A percentile compares a stretch with the other conserved stretches of the same genome.
These are phyloP conservation scores for Globisporangium radiosum DNA, from an alignment of 352 stramenopile genomes.

Conservation along the genomic window DNA sequence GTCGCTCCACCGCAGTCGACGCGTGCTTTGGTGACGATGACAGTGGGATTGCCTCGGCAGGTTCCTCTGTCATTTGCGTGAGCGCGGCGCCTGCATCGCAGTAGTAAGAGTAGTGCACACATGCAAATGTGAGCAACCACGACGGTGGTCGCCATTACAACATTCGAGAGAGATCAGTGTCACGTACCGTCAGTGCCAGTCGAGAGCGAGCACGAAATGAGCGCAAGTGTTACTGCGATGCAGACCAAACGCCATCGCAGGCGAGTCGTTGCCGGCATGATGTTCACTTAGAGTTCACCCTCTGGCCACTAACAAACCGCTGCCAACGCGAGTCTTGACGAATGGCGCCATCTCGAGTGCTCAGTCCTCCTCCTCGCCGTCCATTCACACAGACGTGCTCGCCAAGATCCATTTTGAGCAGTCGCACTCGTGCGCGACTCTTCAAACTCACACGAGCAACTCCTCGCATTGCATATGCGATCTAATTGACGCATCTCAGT, in stretches of 20 bases:
- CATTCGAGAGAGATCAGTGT: no score
- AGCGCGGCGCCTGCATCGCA: neutral
- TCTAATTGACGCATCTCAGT: no score
- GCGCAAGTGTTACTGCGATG: conserved; percentile 6
- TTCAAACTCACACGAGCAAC: no score
- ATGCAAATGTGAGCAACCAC: neutral
- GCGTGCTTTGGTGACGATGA: neutral
- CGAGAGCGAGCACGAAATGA: conserved; percentile 1
- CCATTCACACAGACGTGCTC: no score
- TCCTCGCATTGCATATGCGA: no score
- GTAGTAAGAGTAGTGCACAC: neutral
- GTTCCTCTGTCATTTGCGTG: conserved; percentile 1
- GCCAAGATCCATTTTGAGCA: no score
- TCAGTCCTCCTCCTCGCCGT: no score
- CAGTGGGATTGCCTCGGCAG: neutral
- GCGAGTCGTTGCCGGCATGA: neutral
- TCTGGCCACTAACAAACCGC: neutral
- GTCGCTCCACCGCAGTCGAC: neutral
- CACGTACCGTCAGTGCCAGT: neutral
- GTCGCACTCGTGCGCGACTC: no score
- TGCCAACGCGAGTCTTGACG: neutral
- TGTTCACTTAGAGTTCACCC: neutral
- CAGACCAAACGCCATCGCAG: conserved; percentile 1
- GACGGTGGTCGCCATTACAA: no score
- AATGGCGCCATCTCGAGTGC: neutral